Evolutionary conservation across 768 basidiomycete genomes (phyloP).

Genomic region (Dentipellis fragilis): DNA sequence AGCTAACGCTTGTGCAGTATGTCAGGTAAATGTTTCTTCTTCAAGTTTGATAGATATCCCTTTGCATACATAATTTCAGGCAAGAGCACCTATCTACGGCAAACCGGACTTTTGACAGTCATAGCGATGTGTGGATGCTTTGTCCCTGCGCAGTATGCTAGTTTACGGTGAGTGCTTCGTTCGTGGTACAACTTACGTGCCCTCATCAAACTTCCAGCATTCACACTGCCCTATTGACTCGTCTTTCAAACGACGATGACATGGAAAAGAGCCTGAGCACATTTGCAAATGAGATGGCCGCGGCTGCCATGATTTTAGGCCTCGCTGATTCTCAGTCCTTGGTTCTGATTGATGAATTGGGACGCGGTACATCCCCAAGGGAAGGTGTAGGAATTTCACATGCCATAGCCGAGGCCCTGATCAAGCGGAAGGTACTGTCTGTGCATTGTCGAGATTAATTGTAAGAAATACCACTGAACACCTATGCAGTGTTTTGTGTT

Average conservation of each 20-base stretch:
- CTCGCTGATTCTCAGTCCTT: constrained; percentile 61
- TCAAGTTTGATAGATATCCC: background rate
- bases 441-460: background rate
- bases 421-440: constrained; percentile 53
- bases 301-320: constrained; percentile 84
- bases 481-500: constrained; percentile 64
- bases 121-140: constrained; percentile 90
- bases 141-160: constrained; percentile 90
- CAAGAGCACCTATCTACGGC: constrained; percentile 89
- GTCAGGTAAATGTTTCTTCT: constrained; percentile 33
- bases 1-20: constrained; percentile 30
- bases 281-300: constrained; percentile 92
- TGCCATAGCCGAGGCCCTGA: constrained; percentile 72
- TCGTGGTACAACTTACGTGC: background rate
- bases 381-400: constrained; percentile 80
- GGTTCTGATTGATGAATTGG: constrained; percentile 89
- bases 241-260: constrained; percentile 91
- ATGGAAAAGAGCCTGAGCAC: constrained; percentile 86
- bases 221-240: constrained; percentile 75
- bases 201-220: constrained; percentile 32
- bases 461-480: background rate
- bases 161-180: constrained; percentile 48
- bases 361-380: constrained; percentile 78
- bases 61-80: constrained; percentile 28
- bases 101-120: constrained; percentile 71